Conservation (phyloP, 2,329 filamentous ascomycete species). For the Penicillium occitanis region DNA sequence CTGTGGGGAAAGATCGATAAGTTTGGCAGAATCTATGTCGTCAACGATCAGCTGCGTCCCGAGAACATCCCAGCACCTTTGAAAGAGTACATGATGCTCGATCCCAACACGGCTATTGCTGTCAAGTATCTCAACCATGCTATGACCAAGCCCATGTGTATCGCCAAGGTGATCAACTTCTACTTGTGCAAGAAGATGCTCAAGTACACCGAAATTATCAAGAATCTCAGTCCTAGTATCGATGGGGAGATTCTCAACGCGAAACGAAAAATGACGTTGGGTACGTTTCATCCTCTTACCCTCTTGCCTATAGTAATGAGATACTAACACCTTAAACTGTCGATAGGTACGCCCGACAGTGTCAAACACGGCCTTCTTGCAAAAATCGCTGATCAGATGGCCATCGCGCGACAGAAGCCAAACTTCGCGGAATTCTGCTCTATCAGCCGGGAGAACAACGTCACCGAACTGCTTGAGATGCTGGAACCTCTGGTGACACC, state of each 20-base stretch:
- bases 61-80: background rate
- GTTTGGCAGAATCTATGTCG: conserved; percentile 19
- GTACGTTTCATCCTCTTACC: conserved; percentile 23
- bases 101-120: conserved; percentile 22
- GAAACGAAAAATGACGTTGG: conserved; percentile 23
- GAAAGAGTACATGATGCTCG: conserved; percentile 26
- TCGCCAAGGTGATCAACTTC: conserved; percentile 33
- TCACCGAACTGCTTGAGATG: conserved; percentile 25
- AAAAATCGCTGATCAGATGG: conserved; percentile 26
- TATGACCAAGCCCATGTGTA: conserved; percentile 26
- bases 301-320: background rate
- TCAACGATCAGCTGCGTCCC: background rate
- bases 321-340: background rate
- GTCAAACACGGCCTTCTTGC: conserved; percentile 27
- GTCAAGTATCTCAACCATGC: conserved; percentile 27
- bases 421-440: conserved; percentile 30
- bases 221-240: conserved; percentile 27
- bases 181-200: conserved; percentile 29
- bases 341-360: conserved; percentile 24
- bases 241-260: conserved; percentile 28
- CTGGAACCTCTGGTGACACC: conserved; percentile 28
- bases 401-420: conserved; percentile 24
- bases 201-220: conserved; percentile 26
- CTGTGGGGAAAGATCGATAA: conserved; percentile 25
- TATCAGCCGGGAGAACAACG: conserved; percentile 24